Evolutionary conservation across 2,329 filamentous ascomycete genomes (phyloP).

Genomic region (Ophiognomonia clavigignenti-juglandacearum): DNA sequence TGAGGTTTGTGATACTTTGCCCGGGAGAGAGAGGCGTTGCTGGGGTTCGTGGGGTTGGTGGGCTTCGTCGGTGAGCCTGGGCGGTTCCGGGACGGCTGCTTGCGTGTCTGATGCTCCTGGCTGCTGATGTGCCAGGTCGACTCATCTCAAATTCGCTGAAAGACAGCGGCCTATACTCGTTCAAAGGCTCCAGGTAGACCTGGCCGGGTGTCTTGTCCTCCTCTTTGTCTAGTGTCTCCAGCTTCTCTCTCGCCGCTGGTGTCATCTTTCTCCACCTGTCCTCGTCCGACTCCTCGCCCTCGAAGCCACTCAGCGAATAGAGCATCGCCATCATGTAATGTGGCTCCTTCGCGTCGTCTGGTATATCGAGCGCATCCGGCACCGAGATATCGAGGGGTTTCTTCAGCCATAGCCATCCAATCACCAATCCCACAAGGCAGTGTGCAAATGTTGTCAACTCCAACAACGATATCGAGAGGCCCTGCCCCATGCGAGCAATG

Average conservation of each 20-base stretch:
- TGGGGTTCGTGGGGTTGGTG: not conserved
- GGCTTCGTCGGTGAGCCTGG: not conserved
- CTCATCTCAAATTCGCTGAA: slow-evolving; percentile 7
- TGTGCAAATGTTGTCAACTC: slow-evolving; percentile 28
- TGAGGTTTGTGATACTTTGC: slow-evolving; percentile 1
- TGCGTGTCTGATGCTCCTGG: not conserved
- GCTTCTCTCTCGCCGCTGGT: not conserved
- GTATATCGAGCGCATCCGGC: slow-evolving; percentile 2
- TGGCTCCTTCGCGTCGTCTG: not conserved
- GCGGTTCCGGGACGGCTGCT: slow-evolving; percentile 1
- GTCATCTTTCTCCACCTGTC: slow-evolving; percentile 1
- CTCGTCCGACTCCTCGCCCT: slow-evolving; percentile 8
- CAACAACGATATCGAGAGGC: slow-evolving; percentile 27
- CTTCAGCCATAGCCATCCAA: slow-evolving; percentile 25
- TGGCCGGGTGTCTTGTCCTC: not conserved
- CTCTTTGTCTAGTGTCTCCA: not conserved
- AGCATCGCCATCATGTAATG: slow-evolving; percentile 7
- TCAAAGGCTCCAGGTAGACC: slow-evolving; percentile 2
- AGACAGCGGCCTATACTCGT: slow-evolving; percentile 6
- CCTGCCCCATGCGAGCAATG: slow-evolving; percentile 23
- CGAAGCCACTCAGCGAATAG: slow-evolving; percentile 7
- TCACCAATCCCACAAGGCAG: slow-evolving; percentile 24
- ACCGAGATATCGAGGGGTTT: slow-evolving; percentile 23
- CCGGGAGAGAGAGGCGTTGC: not conserved
- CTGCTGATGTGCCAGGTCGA: not conserved